phyloP scores from a whole-genome alignment of 1,284 basidiomycete genomes.

The Chalciporus sp. region DNA sequence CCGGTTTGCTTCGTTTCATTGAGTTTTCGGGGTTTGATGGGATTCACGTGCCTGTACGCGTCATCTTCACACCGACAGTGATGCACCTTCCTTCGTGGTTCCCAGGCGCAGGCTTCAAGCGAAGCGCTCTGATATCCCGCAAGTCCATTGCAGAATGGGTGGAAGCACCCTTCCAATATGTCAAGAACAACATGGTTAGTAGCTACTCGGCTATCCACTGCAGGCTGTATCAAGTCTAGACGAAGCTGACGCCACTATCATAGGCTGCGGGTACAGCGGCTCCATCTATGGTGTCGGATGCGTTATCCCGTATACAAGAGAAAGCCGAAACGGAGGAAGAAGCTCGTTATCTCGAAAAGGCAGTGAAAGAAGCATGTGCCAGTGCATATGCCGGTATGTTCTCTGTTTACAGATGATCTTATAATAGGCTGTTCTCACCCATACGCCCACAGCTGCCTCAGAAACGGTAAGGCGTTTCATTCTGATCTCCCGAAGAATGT shows the following conservation, averaged over 20 bases:
- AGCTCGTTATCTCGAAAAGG: conserved; percentile 15
- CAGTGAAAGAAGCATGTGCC: conserved; percentile 25
- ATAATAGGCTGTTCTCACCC: conserved; percentile 9
- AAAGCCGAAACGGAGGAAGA: conserved; percentile 9
- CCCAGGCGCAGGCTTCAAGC: conserved; percentile 24
- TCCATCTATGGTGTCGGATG: conserved; percentile 27
- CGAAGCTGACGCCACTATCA: neutral
- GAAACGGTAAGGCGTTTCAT: conserved; percentile 21
- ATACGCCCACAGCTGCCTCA: conserved; percentile 14
- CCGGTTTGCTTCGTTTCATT: neutral
- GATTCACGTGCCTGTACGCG: neutral
- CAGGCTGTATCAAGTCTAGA: neutral
- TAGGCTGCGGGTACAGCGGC: conserved; percentile 24
- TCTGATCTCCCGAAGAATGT: neutral
- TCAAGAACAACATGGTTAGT: conserved; percentile 26
- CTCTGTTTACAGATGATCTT: neutral
- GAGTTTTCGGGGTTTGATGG: neutral
- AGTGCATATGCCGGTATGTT: conserved; percentile 19
- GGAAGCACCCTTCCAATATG: conserved; percentile 24
- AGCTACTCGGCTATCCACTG: neutral
- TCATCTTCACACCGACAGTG: conserved; percentile 10
- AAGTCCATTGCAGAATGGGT: conserved; percentile 12
- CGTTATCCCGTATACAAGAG: conserved; percentile 13
- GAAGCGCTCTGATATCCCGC: conserved; percentile 10
- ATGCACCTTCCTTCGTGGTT: conserved; percentile 25